Conservation (phyloP, 345 rosid species). For the Sisymbrium irio region DNA sequence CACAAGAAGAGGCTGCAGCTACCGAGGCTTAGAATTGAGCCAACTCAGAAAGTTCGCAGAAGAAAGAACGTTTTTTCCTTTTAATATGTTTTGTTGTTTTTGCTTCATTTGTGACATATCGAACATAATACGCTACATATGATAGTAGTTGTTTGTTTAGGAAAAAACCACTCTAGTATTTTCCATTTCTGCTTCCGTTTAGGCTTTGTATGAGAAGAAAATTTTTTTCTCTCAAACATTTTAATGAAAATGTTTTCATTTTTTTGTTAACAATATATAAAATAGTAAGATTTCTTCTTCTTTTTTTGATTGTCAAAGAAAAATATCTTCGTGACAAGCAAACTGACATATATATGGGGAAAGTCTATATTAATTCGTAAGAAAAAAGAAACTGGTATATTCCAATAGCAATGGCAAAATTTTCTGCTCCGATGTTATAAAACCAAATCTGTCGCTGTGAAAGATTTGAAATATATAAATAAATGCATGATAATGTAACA, state of each 20-base stretch:
- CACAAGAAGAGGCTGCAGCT: conserved; percentile 18
- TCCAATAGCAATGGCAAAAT: too few species aligned
- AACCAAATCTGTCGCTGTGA: too few species aligned
- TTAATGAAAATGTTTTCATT: not conserved
- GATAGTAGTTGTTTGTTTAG: conserved; percentile 22
- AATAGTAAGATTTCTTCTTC: too few species aligned
- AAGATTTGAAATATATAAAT: too few species aligned
- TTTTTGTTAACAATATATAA: too few species aligned
- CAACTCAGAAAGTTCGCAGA: not conserved
- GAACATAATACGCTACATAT: conserved; percentile 27
- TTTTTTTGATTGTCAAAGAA: too few species aligned
- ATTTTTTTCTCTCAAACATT: not conserved
- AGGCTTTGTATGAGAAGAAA: not conserved
- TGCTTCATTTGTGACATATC: conserved; percentile 33
- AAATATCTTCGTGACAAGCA: too few species aligned
- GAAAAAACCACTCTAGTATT: not conserved
- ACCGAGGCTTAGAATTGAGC: conserved; percentile 40
- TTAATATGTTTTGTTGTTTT: conserved; percentile 19
- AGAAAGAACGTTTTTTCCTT: not conserved
- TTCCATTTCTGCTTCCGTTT: not conserved
- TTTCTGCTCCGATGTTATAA: too few species aligned
- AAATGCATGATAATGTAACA: too few species aligned
- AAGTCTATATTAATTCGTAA: too few species aligned
- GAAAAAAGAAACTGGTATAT: too few species aligned
- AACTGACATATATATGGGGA: too few species aligned